Evolutionary conservation across 1,284 basidiomycete species (phyloP), one percentile per base, ranked within the genome.

Genomic region (Pseudozyma hubeiensis): DNA sequence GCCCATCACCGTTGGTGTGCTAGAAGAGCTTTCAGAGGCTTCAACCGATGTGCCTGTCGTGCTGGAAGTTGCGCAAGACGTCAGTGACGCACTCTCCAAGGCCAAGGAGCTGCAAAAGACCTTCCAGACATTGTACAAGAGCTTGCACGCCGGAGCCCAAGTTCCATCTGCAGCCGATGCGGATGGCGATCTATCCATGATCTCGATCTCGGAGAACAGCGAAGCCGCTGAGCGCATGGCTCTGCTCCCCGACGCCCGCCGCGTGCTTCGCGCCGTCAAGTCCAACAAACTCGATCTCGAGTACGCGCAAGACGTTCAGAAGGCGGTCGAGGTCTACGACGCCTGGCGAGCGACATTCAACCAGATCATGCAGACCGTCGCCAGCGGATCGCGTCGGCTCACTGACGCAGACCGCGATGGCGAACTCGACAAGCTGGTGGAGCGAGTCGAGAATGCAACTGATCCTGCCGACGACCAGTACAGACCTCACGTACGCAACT

Each of bases 221-320:
- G 70, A 68, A 10, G 61, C 61, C 4, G 64, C 60, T 10, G 56
- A 63, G 40, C 61, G 65, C 7, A 62, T 68, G 61, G 62, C 62
- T 7, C 48, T 74, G 47, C 62, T 74, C n/a, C 71, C 71, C 9
- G 79, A 79, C 35, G 70, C 79, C 1, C 77, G 77, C 7, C 62
- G 69, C 6, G 56, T 68, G 16, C 53, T 81, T 13, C 67, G 59
- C 3, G 69, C 69, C 5, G 53, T 61, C 54, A 59, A 53, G 50
- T 45, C 72, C 1, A 71, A 77, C 46, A 68, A 65, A 16, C 44
- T 81, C 30, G 58, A 64, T 13, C 29, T 81, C 24, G 66, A 72
- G 10, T 54, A 61, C 39, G 60, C 64, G 1, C 39, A 55, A 3
- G 72, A 71, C 4, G 53, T 81, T 33, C 63, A 61, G 16, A 53